Conservation (phyloP, 2,329 filamentous ascomycete species). For the Raffaelea deltoideospora region DNA sequence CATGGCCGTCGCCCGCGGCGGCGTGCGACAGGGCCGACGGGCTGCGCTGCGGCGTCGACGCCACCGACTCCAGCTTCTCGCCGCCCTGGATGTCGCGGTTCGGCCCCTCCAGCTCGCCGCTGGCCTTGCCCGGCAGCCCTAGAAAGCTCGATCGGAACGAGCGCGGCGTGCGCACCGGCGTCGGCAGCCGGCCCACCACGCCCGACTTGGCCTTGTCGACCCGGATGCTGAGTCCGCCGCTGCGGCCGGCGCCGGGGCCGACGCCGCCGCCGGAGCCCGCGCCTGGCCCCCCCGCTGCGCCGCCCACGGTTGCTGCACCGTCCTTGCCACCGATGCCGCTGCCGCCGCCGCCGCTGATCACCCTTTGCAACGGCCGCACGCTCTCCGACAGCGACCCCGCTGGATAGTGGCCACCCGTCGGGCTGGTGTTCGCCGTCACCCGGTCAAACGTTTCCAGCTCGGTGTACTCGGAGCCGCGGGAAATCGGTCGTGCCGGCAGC, state of each 20-base stretch:
- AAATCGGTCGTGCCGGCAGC: conserved; percentile 44
- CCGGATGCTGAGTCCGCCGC: conserved; percentile 34
- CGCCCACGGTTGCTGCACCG: conserved; percentile 7
- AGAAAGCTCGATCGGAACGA: conserved; percentile 68
- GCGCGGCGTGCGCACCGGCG: conserved; percentile 54
- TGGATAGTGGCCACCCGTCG: conserved; percentile 42
- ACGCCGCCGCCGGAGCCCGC: background rate
- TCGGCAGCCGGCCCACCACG: conserved; percentile 26
- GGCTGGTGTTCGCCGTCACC: conserved; percentile 59
- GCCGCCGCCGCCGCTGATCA: conserved; percentile 13
- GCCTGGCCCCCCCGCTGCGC: background rate
- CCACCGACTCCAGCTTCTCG: conserved; percentile 70
- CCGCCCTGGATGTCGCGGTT: conserved; percentile 50
- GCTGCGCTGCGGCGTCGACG: conserved; percentile 54
- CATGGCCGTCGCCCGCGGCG: conserved; percentile 21
- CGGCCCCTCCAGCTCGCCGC: conserved; percentile 29
- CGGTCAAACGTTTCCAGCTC: conserved; percentile 58
- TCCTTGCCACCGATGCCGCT: conserved; percentile 6
- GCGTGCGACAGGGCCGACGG: conserved; percentile 13
- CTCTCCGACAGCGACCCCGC: conserved; percentile 59
- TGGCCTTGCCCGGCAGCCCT: conserved; percentile 36
- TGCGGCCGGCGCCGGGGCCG: background rate
- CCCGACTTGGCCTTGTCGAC: conserved; percentile 42
- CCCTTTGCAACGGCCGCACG: conserved; percentile 53
- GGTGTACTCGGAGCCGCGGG: conserved; percentile 67